Conservation (phyloP, 306 rosid genomes). For the Heteromeles arbutifolia region DNA sequence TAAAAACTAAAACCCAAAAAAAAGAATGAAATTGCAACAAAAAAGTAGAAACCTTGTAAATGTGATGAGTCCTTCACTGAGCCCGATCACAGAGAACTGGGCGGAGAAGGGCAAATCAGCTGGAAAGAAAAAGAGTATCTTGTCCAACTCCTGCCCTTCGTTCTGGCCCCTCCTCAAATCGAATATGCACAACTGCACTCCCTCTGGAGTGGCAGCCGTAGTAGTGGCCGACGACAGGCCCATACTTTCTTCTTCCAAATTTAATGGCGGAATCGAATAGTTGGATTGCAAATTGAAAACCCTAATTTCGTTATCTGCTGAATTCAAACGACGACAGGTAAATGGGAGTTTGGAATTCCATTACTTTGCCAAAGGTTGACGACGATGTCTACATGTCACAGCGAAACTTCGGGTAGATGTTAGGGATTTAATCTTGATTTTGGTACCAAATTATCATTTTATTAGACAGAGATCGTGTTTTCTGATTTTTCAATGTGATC, state of each 20-base stretch:
- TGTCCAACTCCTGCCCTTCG: conserved; percentile 93
- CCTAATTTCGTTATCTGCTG: conserved; percentile 5
- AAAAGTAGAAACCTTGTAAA: conserved; percentile 63
- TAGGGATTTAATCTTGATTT: not conserved
- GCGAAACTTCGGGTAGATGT: not conserved
- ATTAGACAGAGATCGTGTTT: not conserved
- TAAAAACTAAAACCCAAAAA: not conserved
- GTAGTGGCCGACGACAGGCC: conserved; percentile 55
- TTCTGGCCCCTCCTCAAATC: conserved; percentile 91
- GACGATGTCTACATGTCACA: not conserved
- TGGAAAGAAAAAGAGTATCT: conserved; percentile 88
- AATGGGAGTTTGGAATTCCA: not conserved
- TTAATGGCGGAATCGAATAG: not conserved
- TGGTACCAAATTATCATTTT: not conserved
- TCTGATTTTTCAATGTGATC: too few relatives aligned
- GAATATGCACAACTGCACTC: conserved; percentile 62
- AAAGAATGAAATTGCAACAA: not conserved
- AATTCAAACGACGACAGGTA: not conserved
- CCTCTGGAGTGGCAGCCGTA: conserved; percentile 33
- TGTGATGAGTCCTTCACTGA: conserved; percentile 94
- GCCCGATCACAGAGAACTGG: conserved; percentile 85
- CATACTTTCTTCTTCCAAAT: conserved; percentile 31
- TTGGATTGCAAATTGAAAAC: conserved; percentile 1
- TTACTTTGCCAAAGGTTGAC: not conserved
- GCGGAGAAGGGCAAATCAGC: conserved; percentile 72